Evolutionary conservation across 2,329 filamentous ascomycete species (phyloP), one percentile per base, ranked within the genome.

Genomic region (Gliomastix tumulicola): DNA sequence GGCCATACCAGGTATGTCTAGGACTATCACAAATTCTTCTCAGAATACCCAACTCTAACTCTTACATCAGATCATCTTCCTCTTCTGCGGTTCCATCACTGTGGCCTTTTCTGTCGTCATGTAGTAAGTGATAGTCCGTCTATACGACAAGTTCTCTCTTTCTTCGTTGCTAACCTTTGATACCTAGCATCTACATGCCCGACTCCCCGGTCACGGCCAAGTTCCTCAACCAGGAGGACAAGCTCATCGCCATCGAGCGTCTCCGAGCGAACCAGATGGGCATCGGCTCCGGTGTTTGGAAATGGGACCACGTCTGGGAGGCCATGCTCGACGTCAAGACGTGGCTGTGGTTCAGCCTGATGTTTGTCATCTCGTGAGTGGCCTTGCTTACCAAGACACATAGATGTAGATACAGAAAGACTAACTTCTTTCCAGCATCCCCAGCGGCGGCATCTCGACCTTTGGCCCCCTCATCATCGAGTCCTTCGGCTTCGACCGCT

Each of bases 141-240:
- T n/a, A n/a, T n/a, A n/a, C n/a, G n/a, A n/a, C n/a, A n/a, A n/a
- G n/a, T n/a, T n/a, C n/a, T n/a, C n/a, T n/a, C n/a, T n/a, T n/a
- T 71, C 54, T 37, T 18, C 13, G 19, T n/a, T 2, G 13, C 17
- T 34, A 34, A 16, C 28, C 15, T 5, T 9, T 11, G 3, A 16
- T 32, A 5, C 31, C 6, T 18, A 23, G 37, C 44, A 23, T 68
- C 18, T 66, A 70, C 35, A 77, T 84, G 65, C 80, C 80, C 0
- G 79, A 84, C 45, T 79, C 75, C 0, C 79, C 79, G 0, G 69
- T 79, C 48, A 66, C 73, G 17, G 68, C 76, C 2, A 73, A 68
- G 16, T 81, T 79, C 34, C 60, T 82, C 3, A 63, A 57, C 0
- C 64, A 70, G 5, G 60, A 71, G 12, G 76, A 82, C 32, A 78